A percentile compares a stretch with the other conserved stretches of the same genome.
Conservation (phyloP, 2,329 filamentous ascomycete genomes). For the Venturia asperata region DNA sequence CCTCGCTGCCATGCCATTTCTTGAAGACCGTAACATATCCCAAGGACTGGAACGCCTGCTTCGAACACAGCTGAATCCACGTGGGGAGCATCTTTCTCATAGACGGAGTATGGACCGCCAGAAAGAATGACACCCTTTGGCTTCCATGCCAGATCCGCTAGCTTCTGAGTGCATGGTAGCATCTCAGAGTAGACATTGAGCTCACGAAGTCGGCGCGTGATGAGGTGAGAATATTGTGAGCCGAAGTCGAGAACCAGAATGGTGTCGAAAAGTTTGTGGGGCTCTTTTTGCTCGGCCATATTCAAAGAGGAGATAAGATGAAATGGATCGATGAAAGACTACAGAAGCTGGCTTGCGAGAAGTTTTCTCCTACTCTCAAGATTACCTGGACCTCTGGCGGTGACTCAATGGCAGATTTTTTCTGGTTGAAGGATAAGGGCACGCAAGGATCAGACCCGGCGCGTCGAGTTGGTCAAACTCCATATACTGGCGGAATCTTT, state of each 20-base stretch:
- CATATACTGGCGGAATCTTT: background rate
- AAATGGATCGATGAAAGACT: background rate
- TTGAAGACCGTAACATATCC: constrained; percentile 60
- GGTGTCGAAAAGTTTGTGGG: constrained; percentile 53
- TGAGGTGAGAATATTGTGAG: constrained; percentile 67
- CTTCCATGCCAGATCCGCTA: constrained; percentile 67
- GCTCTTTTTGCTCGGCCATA: constrained; percentile 23
- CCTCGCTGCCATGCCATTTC: constrained; percentile 67
- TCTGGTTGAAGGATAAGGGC: background rate
- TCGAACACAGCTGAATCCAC: constrained; percentile 78
- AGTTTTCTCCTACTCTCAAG: background rate
- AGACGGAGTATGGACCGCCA: constrained; percentile 70
- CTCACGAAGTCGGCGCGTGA: constrained; percentile 66
- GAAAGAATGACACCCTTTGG: constrained; percentile 79
- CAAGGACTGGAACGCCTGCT: constrained; percentile 54
- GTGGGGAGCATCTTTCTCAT: constrained; percentile 68
- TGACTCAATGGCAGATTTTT: constrained; percentile 6
- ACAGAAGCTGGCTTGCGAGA: background rate
- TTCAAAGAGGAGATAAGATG: background rate
- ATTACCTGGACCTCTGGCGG: background rate
- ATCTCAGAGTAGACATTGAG: constrained; percentile 82
- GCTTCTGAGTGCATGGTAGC: constrained; percentile 78
- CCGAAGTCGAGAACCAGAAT: constrained; percentile 68
- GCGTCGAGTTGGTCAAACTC: background rate
- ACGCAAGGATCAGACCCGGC: background rate